Evolutionary conservation across 148 eudicot species (phyloP).

Genomic region (Silene conica): DNA sequence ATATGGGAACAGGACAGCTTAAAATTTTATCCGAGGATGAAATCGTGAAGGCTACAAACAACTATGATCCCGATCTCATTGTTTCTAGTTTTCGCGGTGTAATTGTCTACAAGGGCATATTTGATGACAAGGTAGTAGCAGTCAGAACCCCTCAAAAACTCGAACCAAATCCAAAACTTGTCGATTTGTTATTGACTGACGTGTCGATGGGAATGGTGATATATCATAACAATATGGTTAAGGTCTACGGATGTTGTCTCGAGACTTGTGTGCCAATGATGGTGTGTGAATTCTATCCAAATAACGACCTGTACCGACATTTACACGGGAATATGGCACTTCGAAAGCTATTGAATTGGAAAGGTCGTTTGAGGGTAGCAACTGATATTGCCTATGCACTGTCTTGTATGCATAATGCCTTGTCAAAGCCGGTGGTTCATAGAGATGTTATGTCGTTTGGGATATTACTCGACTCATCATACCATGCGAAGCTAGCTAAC

Average conservation of each 20-base stretch:
- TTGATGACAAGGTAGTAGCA: conserved; percentile 15
- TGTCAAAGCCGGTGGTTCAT: conserved; percentile 21
- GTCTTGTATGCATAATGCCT: conserved; percentile 24
- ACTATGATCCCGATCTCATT: conserved; percentile 17
- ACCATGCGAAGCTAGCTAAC: conserved; percentile 16
- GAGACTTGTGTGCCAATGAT: conserved; percentile 25
- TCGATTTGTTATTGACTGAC: conserved; percentile 22
- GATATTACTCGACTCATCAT: conserved; percentile 15
- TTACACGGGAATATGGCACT: conserved; percentile 15
- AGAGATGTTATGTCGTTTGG: conserved; percentile 23
- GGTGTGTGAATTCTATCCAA: conserved; percentile 26
- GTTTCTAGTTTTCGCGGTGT: conserved; percentile 10
- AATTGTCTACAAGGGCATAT: conserved; percentile 3
- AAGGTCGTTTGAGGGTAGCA: conserved; percentile 16
- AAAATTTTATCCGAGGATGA: conserved; percentile 13
- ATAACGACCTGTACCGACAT: conserved; percentile 13
- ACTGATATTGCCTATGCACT: conserved; percentile 24
- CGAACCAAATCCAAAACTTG: not conserved
- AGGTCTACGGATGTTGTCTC: conserved; percentile 36
- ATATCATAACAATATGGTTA: conserved; percentile 24
- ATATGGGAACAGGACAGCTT: conserved; percentile 6
- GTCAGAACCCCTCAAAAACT: conserved; percentile 9
- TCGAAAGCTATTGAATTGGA: conserved; percentile 13
- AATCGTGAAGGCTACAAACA: conserved; percentile 20
- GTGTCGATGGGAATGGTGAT: conserved; percentile 20